Percentiles rank a stretch among this genome's conserved stretches.
Evolutionary conservation across 2,329 filamentous ascomycete species (phyloP).

Genomic region (Claviceps sorghi): DNA sequence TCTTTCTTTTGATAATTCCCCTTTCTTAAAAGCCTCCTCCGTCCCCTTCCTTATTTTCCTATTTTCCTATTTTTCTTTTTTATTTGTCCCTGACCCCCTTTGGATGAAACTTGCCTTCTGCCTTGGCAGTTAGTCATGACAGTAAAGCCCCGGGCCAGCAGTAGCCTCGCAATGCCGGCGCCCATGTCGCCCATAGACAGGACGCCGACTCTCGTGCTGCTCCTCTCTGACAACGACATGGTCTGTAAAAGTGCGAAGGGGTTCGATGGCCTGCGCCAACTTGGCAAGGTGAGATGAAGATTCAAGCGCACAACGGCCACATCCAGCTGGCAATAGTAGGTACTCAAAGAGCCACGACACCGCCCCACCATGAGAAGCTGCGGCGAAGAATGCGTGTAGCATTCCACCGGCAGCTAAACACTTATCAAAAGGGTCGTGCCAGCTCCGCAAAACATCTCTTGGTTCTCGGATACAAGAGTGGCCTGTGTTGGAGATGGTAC

Average conservation of each 20-base stretch:
- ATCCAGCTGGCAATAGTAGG: not conserved
- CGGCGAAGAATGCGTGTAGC: not conserved
- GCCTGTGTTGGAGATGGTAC: not conserved
- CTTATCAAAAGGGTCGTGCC: not conserved
- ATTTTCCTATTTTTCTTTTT: not conserved
- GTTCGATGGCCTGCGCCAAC: not conserved
- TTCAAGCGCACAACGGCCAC: not conserved
- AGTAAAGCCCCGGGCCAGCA: constrained; percentile 31
- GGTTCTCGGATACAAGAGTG: not conserved
- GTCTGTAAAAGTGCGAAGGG: not conserved
- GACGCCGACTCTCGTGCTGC: constrained; percentile 27
- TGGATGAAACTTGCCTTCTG: constrained; percentile 23
- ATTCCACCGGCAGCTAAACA: not conserved
- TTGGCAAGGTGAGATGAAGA: not conserved
- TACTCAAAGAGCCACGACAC: too few species aligned
- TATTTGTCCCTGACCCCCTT: not conserved
- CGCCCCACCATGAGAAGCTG: not conserved
- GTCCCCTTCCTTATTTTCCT: not conserved
- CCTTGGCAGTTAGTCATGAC: constrained; percentile 36
- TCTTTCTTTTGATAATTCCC: not conserved
- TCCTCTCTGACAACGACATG: not conserved
- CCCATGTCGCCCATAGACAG: constrained; percentile 43
- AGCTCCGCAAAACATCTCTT: not conserved
- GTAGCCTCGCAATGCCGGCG: constrained; percentile 33
- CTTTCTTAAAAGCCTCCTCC: not conserved